A percentile compares a stretch with the other conserved stretches of the same genome.
Conservation (phyloP, 1,139 yeast genomes). For the Scheffersomyces titani region DNA sequence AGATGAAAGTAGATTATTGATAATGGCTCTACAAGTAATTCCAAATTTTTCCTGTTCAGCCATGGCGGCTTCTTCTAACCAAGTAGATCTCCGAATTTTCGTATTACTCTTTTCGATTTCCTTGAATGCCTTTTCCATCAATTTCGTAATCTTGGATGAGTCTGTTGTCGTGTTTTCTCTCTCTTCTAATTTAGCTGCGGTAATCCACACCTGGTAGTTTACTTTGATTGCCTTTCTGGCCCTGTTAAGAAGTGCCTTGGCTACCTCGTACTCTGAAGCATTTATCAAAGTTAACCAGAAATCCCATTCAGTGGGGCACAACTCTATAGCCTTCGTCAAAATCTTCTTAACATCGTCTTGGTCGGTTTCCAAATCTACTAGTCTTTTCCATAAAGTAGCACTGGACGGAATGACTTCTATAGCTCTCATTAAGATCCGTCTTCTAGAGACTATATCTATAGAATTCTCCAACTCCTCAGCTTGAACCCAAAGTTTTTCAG, state of each 20-base stretch:
- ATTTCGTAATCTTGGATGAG: conserved; percentile 38
- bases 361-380: conserved; percentile 49
- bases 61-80: conserved; percentile 44
- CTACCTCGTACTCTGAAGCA: conserved; percentile 46
- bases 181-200: conserved; percentile 75
- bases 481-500: conserved; percentile 69
- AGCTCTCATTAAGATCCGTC: conserved; percentile 61
- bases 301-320: conserved; percentile 62
- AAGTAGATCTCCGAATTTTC: conserved; percentile 30
- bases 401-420: conserved; percentile 53
- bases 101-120: conserved; percentile 20
- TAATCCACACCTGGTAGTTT: conserved; percentile 66
- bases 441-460: conserved; percentile 48
- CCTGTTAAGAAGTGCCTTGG: conserved; percentile 53
- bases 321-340: conserved; percentile 66
- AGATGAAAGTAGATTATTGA: conserved; percentile 20
- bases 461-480: conserved; percentile 64
- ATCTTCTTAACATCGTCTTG: conserved; percentile 52
- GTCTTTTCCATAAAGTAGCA: conserved; percentile 52
- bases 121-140: conserved; percentile 55
- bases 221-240: conserved; percentile 60
- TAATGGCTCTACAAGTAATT: conserved; percentile 41
- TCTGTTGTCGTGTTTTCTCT: conserved; percentile 33
- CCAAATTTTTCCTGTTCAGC: conserved; percentile 39
- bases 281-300: conserved; percentile 62